Evolutionary conservation across 2,329 filamentous ascomycete species (phyloP).

Genomic region (Colletotrichum cordylinicola): DNA sequence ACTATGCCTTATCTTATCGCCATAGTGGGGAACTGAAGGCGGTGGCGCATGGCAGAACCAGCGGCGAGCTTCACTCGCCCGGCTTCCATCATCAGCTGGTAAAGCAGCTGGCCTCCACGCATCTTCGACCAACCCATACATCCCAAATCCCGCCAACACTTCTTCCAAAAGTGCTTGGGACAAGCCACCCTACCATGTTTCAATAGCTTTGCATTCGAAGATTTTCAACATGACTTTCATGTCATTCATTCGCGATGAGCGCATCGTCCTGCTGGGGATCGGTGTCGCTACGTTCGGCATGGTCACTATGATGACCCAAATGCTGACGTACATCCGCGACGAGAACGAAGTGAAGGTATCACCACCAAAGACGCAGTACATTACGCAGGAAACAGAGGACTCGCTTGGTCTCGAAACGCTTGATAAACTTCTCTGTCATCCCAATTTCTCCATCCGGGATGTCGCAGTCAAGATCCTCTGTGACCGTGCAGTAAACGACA

Average conservation of each 20-base stretch:
- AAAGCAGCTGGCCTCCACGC: neutral
- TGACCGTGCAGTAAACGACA: slow-evolving; percentile 65
- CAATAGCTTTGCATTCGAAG: neutral
- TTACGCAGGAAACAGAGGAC: slow-evolving; percentile 78
- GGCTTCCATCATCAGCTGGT: neutral
- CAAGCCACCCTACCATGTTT: neutral
- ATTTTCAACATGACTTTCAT: slow-evolving; percentile 25
- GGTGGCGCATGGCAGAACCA: slow-evolving; percentile 27
- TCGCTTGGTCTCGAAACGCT: slow-evolving; percentile 71
- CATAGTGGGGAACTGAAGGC: slow-evolving; percentile 18
- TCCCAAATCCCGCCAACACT: neutral
- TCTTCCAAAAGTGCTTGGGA: neutral
- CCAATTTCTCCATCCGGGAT: slow-evolving; percentile 75
- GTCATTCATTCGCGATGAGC: slow-evolving; percentile 53
- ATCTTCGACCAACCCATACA: too few species aligned
- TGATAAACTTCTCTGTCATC: slow-evolving; percentile 70
- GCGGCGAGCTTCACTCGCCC: neutral
- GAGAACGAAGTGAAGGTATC: slow-evolving; percentile 70
- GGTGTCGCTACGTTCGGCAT: slow-evolving; percentile 65
- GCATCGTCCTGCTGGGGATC: slow-evolving; percentile 58
- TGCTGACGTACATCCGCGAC: slow-evolving; percentile 65
- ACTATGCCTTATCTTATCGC: slow-evolving; percentile 31
- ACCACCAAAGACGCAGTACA: slow-evolving; percentile 73
- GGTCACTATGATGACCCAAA: slow-evolving; percentile 60
- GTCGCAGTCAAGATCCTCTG: slow-evolving; percentile 67